Percentiles rank a stretch among this genome's conserved stretches.
Conservation (phyloP, 257 asterid species). For the Thymus mandschuricus region DNA sequence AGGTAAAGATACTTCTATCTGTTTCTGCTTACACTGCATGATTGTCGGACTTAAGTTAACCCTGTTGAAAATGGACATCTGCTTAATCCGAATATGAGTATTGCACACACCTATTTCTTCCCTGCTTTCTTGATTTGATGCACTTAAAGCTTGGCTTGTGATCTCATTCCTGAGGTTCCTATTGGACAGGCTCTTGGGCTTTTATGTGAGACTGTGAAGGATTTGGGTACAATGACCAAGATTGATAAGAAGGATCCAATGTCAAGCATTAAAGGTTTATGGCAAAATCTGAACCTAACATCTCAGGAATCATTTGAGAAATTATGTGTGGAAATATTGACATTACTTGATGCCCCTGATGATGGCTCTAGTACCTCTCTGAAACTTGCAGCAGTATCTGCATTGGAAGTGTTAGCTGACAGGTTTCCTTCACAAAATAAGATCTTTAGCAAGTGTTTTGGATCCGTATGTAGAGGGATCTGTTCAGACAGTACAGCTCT, state of each 20-base stretch:
- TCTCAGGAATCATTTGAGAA: constrained; percentile 51
- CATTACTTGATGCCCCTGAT: constrained; percentile 55
- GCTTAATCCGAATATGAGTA: neutral
- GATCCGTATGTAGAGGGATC: constrained; percentile 63
- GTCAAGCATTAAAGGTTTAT: constrained; percentile 53
- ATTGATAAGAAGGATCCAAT: constrained; percentile 46
- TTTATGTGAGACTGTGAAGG: constrained; percentile 73
- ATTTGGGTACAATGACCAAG: constrained; percentile 42
- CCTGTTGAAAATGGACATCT: constrained; percentile 14
- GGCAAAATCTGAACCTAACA: constrained; percentile 64
- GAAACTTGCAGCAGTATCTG: constrained; percentile 73
- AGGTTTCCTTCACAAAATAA: constrained; percentile 63
- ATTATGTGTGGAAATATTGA: constrained; percentile 62
- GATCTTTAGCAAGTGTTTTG: constrained; percentile 70
- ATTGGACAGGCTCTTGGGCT: constrained; percentile 81
- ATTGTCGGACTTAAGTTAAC: neutral
- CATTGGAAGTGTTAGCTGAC: constrained; percentile 69
- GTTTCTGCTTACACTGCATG: constrained; percentile 6
- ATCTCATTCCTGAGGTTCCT: constrained; percentile 28
- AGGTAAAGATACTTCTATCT: constrained; percentile 51
- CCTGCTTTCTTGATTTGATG: neutral
- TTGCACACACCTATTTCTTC: neutral
- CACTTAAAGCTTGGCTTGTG: constrained; percentile 7
- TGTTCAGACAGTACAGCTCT: constrained; percentile 58
- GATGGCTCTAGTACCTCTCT: constrained; percentile 50